Evolutionary conservation across 192 early-diverging fungal species (phyloP).

Genomic region (Entomortierella parvispora): DNA sequence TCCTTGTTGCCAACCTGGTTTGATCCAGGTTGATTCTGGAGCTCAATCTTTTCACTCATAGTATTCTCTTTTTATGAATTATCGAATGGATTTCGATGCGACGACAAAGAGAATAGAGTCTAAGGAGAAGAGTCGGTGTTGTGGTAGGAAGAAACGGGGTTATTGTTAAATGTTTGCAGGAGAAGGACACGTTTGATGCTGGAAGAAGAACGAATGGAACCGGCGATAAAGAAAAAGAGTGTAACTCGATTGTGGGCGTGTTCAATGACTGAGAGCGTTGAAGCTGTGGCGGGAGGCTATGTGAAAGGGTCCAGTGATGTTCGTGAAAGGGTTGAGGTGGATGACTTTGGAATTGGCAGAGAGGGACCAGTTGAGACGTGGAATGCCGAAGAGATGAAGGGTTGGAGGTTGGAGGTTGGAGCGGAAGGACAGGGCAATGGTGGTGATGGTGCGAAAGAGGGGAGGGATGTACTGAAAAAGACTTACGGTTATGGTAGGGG

Average conservation of each 20-base stretch:
- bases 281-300: too few species aligned
- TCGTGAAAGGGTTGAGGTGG: background rate
- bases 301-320: too few species aligned
- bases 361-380: background rate
- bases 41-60: slow-evolving; percentile 34
- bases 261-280: too few species aligned
- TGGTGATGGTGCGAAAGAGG: too few species aligned
- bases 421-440: too few species aligned
- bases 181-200: too few species aligned
- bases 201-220: too few species aligned
- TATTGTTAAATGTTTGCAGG: background rate
- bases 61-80: background rate
- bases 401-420: background rate
- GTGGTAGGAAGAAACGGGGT: background rate
- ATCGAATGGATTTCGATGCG: background rate
- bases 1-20: background rate
- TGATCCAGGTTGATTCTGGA: background rate
- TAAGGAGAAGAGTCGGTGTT: background rate
- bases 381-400: background rate
- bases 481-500: background rate
- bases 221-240: too few species aligned
- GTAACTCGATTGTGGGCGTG: too few species aligned
- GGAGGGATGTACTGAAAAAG: too few species aligned
- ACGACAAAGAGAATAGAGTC: background rate
- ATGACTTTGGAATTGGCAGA: background rate